Base-by-base conservation (phyloP, 345 rosid species). In the Gossypium herbaceum region DNA sequence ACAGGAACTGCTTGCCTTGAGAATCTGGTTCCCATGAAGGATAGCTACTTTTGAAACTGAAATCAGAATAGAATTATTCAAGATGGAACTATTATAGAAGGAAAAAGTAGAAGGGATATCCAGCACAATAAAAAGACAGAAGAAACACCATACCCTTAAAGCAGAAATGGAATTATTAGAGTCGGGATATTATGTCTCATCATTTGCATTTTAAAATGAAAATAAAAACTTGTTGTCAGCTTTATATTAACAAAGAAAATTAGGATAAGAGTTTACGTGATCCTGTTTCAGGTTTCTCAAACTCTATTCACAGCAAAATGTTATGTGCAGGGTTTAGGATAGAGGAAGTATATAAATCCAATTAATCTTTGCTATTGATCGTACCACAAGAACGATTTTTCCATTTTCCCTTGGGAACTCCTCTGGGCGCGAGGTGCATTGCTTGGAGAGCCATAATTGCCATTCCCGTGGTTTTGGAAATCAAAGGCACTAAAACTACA, bases 401-500 rank as follows among this genome's bases (percentile, higher is more conserved):
- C 99, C 89, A 96, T 81, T 88, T 96, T 96, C 77, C 99, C 99
- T 71, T 96, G 99, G 71, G 93, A 93, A 78, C 99, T 96, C 86
- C 94, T 90, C 82, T 80, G 80, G 59, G 77, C 77, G 52, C 74
- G 82, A 64, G 87, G 75, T 48, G 82, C 80, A 56, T 89, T 83
- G 65, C 77, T 48, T 34, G 97, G 97, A n/a, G 99, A 93, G 41
- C 88, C 97, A 80, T 96, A 96, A 71, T 83, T 96, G 77, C 82
- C 81, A 73, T 96, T 96, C 68, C 99, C 99, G 79, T 93, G 97
- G 70, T 77, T 91, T 85, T 80, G 90, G 71, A 92, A 93, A 87
- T 91, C 88, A 68, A 96, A 93, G 69, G 90, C 78, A 78, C 98
- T 90, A 78, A 92, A 92, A 82, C 99, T 96, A 91, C 39, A 84